Percentiles rank a stretch among this genome's conserved stretches.
phyloP scores from a whole-genome alignment of 1,139 yeast species.

The Hansenula sp. region DNA sequence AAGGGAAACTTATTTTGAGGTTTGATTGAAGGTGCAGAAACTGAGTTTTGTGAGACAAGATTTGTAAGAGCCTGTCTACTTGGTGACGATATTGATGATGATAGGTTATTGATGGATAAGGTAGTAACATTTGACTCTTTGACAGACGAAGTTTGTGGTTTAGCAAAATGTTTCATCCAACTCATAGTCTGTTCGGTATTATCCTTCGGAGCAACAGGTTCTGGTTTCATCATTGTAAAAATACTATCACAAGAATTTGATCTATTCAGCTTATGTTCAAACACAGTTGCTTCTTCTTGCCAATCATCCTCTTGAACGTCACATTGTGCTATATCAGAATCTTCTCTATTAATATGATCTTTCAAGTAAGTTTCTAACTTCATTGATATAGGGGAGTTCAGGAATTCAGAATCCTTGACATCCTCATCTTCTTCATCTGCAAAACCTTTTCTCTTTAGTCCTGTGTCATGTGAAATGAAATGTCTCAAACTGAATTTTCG shows the following conservation, averaged over 20 bases:
- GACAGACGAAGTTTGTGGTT: constrained; percentile 1
- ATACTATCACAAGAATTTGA: constrained; percentile 25
- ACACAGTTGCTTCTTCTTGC: constrained; percentile 8
- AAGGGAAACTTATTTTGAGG: constrained; percentile 1
- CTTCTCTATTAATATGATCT: neutral
- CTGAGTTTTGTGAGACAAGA: constrained; percentile 8
- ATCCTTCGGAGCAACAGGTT: constrained; percentile 15
- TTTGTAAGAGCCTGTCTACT: constrained; percentile 10
- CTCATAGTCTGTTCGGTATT: constrained; percentile 19
- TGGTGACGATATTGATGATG: constrained; percentile 5
- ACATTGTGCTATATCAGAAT: neutral
- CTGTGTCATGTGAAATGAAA: constrained; percentile 22
- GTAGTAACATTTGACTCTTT: constrained; percentile 7
- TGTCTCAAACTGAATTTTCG: constrained; percentile 19
- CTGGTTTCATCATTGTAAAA: constrained; percentile 18
- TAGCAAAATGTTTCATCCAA: constrained; percentile 22
- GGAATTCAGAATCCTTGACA: constrained; percentile 20
- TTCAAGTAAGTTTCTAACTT: constrained; percentile 4
- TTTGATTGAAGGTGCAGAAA: neutral
- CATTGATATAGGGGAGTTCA: constrained; percentile 13
- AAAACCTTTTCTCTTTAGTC: constrained; percentile 11
- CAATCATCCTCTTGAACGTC: neutral
- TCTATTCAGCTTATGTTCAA: constrained; percentile 21
- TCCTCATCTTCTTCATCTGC: constrained; percentile 11
- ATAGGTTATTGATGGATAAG: constrained; percentile 9